phyloP scores from a whole-genome alignment of 1,284 basidiomycete species.

The Moesziomyces antarcticus region DNA sequence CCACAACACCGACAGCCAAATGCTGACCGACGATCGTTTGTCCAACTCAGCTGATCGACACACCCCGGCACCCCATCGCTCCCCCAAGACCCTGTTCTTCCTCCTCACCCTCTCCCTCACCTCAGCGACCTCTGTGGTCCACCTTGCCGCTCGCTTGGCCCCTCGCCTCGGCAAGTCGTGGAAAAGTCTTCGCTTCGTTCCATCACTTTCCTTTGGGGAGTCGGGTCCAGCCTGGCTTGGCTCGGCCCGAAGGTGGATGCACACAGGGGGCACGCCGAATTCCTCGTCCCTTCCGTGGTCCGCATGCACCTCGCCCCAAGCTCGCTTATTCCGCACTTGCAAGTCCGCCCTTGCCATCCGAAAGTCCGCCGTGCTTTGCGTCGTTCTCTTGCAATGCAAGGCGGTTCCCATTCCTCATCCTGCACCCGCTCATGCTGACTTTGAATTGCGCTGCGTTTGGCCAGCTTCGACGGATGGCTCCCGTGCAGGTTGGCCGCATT shows the following conservation, averaged over 20 bases:
- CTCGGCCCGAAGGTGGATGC: conserved; percentile 10
- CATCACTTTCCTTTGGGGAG: no score
- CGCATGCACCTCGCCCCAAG: no score
- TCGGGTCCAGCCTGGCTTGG: background rate
- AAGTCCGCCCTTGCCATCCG: conserved; percentile 8
- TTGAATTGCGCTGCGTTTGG: background rate
- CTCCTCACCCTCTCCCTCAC: no score
- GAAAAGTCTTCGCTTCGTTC: background rate
- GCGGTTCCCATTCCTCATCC: conserved; percentile 1
- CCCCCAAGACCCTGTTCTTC: background rate
- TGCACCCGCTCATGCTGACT: background rate
- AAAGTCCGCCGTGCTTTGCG: conserved; percentile 17
- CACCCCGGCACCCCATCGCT: background rate
- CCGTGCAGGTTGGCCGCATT: background rate
- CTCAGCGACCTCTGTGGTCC: background rate
- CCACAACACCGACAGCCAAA: background rate
- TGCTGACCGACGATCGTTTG: conserved; percentile 15
- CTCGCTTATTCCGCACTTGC: conserved; percentile 9
- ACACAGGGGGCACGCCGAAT: conserved; percentile 5
- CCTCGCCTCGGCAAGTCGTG: background rate
- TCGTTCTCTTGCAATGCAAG: conserved; percentile 1
- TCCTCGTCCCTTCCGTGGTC: conserved; percentile 28
- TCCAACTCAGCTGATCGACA: conserved; percentile 45
- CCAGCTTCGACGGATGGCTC: conserved; percentile 13
- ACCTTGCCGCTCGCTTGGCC: background rate